These are phyloP conservation scores for Calonectria pseudoturangicola DNA, from an alignment of 2,329 filamentous ascomycete genomes.

Conservation along the genomic window DNA sequence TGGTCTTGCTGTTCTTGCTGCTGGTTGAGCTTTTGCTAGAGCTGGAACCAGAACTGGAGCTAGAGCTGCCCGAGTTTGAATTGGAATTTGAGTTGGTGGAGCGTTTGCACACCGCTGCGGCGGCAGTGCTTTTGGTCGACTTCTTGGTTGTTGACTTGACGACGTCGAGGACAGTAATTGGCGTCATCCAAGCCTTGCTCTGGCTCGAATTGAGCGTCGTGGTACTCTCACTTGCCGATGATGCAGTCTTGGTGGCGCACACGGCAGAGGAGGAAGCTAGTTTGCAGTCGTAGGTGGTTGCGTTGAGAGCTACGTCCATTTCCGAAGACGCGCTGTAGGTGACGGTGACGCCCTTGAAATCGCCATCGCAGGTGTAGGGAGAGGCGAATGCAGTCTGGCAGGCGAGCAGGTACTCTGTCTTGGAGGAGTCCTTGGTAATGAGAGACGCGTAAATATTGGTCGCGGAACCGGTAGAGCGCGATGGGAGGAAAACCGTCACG, in stretches of 20 bases:
- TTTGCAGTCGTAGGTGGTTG: slow-evolving; percentile 48
- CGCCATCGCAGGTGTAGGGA: slow-evolving; percentile 47
- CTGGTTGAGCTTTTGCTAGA: background rate
- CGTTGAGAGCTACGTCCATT: slow-evolving; percentile 42
- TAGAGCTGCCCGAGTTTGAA: background rate
- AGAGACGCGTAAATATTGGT: slow-evolving; percentile 52
- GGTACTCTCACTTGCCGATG: slow-evolving; percentile 17
- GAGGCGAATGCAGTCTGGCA: slow-evolving; percentile 47
- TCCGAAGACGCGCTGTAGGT: slow-evolving; percentile 43
- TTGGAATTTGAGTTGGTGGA: background rate
- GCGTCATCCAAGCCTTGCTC: slow-evolving; percentile 49
- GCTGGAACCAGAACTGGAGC: slow-evolving; percentile 1
- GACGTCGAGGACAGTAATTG: slow-evolving; percentile 43
- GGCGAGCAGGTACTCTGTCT: slow-evolving; percentile 51
- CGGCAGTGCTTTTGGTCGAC: background rate
- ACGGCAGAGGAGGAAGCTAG: slow-evolving; percentile 37
- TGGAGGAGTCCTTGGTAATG: slow-evolving; percentile 46
- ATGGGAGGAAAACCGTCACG: slow-evolving; percentile 46
- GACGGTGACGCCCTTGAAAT: slow-evolving; percentile 48
- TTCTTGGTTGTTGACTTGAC: slow-evolving; percentile 38
- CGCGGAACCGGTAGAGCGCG: slow-evolving; percentile 41
- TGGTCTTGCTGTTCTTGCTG: slow-evolving; percentile 9
- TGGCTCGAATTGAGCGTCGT: slow-evolving; percentile 42
- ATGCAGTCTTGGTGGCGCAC: slow-evolving; percentile 38
- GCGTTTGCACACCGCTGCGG: slow-evolving; percentile 38